These are phyloP conservation scores for Ascochyta rabiei DNA, from an alignment of 2,329 filamentous ascomycete species.

Conservation along the genomic window DNA sequence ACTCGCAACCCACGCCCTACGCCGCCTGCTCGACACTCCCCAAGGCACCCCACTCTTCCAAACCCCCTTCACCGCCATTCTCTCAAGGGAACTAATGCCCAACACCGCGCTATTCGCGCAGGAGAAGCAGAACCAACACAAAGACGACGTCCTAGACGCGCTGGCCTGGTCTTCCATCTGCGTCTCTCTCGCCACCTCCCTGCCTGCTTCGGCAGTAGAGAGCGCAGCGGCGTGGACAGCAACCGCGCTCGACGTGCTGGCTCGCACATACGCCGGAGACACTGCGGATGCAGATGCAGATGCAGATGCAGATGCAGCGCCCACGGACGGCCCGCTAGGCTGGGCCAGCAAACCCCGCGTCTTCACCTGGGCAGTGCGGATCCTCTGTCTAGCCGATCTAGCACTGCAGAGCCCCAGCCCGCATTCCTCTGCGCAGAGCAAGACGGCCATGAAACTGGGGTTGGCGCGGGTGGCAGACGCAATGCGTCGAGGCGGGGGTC, in stretches of 20 bases:
- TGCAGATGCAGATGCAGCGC: neutral
- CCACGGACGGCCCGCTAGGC: conserved; percentile 69
- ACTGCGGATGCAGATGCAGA: no score
- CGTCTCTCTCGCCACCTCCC: conserved; percentile 30
- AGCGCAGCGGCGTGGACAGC: conserved; percentile 55
- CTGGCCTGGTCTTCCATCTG: conserved; percentile 69
- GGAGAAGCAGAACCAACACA: conserved; percentile 94
- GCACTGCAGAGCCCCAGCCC: conserved; percentile 37
- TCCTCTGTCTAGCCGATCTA: conserved; percentile 52
- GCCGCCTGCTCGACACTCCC: conserved; percentile 46
- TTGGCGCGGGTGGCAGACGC: neutral
- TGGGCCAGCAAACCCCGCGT: conserved; percentile 73
- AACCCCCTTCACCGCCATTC: conserved; percentile 17
- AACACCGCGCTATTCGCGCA: conserved; percentile 77
- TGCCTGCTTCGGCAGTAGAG: conserved; percentile 22
- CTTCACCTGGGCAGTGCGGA: conserved; percentile 64
- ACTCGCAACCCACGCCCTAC: conserved; percentile 47
- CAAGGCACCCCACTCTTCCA: neutral
- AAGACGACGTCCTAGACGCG: conserved; percentile 79
- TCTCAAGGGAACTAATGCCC: conserved; percentile 47
- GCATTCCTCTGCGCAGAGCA: conserved; percentile 8
- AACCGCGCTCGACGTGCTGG: conserved; percentile 57
- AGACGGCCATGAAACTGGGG: conserved; percentile 7
- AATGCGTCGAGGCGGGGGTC: neutral
- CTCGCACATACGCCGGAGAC: no score